Percentiles rank a stretch among this genome's conserved stretches.
These are phyloP conservation scores for Corchorus olitorius DNA, from an alignment of 345 rosid genomes.

Conservation along the genomic window DNA sequence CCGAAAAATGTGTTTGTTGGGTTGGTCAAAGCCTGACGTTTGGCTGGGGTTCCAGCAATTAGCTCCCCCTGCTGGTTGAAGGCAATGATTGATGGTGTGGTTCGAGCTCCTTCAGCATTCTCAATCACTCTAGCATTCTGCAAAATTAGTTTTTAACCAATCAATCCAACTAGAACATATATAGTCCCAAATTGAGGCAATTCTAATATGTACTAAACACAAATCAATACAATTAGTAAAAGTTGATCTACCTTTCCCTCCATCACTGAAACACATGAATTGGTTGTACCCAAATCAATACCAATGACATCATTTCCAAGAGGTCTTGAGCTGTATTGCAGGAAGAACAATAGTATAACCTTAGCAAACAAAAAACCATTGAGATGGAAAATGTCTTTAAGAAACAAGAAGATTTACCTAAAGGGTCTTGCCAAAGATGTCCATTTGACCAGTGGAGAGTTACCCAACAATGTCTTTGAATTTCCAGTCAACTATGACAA, in stretches of 20 bases:
- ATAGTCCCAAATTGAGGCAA: background rate
- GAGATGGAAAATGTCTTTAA: background rate
- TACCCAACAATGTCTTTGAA: conserved; percentile 49
- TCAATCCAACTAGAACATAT: background rate
- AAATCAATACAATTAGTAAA: background rate
- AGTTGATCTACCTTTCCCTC: conserved; percentile 43
- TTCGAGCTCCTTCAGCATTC: conserved; percentile 44
- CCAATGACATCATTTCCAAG: conserved; percentile 47
- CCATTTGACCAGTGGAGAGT: conserved; percentile 31
- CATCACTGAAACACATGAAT: conserved; percentile 56
- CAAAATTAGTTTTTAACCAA: background rate
- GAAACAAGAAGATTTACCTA: conserved; percentile 39
- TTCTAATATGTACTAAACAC: background rate
- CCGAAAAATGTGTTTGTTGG: conserved; percentile 43
- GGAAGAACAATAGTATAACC: background rate
- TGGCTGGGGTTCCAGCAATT: conserved; percentile 41
- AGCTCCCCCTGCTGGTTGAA: conserved; percentile 36
- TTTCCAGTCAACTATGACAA: conserved; percentile 43
- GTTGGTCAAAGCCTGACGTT: conserved; percentile 44
- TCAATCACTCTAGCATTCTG: conserved; percentile 45
- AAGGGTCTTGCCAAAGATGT: conserved; percentile 52
- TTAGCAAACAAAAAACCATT: background rate
- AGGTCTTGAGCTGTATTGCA: conserved; percentile 37
- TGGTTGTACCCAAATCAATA: conserved; percentile 56
- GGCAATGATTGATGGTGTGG: conserved; percentile 43